Conservation (phyloP, 177 flowering plant genomes). For the Vitis hybrid region DNA sequence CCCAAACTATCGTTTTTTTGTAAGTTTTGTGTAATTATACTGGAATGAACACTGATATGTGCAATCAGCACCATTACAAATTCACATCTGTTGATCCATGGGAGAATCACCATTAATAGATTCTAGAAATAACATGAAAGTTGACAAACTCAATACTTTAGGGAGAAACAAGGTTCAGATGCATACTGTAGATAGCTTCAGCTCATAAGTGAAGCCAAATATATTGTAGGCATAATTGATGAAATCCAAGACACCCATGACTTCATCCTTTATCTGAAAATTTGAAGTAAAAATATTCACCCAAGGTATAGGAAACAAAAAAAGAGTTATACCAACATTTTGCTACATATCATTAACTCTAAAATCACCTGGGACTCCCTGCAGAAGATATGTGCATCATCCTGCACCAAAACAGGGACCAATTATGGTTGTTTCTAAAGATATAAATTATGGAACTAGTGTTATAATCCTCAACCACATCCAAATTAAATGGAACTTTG, state of each 20-base stretch:
- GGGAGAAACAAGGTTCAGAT: background rate
- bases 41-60: no score
- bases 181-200: conserved; percentile 92
- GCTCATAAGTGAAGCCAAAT: conserved; percentile 96
- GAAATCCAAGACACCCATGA: conserved; percentile 75
- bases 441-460: no score
- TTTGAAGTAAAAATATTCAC: background rate
- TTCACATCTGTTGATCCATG: no score
- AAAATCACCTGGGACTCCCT: conserved; percentile 79
- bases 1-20: no score
- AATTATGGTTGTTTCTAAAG: no score
- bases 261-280: conserved; percentile 93
- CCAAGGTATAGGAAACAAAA: background rate
- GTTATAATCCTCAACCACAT: no score
- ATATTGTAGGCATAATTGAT: conserved; percentile 60
- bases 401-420: conserved; percentile 45
- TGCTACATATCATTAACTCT: background rate
- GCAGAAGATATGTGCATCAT: conserved; percentile 99
- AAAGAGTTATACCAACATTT: background rate
- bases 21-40: no score
- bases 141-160: no score
- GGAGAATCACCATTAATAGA: no score
- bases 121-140: no score
- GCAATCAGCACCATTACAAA: no score
- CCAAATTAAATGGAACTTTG: no score